Percentiles rank a stretch among this genome's conserved stretches.
Evolutionary conservation across 2,329 filamentous ascomycete genomes (phyloP).

Genomic region (Fusarium xyrophilum): DNA sequence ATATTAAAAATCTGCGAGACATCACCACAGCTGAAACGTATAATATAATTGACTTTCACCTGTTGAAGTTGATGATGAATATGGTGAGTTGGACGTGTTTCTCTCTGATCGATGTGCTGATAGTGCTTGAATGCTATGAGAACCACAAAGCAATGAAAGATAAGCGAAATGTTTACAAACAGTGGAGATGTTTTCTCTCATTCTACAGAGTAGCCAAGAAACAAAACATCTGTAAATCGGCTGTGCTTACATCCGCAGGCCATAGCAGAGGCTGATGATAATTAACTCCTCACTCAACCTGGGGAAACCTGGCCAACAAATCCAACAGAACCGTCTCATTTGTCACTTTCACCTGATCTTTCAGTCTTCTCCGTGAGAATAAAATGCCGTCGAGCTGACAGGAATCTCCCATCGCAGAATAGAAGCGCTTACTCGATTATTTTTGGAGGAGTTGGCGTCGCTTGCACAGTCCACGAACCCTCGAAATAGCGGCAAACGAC

Average conservation of each 20-base stretch:
- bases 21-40: neutral
- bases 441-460: conserved; percentile 18
- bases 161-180: neutral
- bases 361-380: conserved; percentile 5
- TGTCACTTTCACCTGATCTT: conserved; percentile 9
- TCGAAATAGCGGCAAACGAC: conserved; percentile 27
- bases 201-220: conserved; percentile 16
- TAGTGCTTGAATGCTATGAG: neutral
- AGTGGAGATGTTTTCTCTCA: neutral
- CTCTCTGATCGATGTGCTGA: neutral
- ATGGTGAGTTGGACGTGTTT: neutral
- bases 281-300: neutral
- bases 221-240: neutral
- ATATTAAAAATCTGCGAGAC: neutral
- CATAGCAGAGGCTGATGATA: neutral
- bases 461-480: conserved; percentile 27
- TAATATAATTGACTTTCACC: neutral
- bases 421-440: conserved; percentile 29
- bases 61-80: no score
- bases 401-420: neutral
- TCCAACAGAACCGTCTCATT: neutral
- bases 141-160: neutral
- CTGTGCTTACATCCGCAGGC: neutral
- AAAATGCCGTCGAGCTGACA: conserved; percentile 17
- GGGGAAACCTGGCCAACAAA: conserved; percentile 3